Evolutionary conservation across 805 yeast genomes (phyloP).

Genomic region (Lipomyces chichibuensis): DNA sequence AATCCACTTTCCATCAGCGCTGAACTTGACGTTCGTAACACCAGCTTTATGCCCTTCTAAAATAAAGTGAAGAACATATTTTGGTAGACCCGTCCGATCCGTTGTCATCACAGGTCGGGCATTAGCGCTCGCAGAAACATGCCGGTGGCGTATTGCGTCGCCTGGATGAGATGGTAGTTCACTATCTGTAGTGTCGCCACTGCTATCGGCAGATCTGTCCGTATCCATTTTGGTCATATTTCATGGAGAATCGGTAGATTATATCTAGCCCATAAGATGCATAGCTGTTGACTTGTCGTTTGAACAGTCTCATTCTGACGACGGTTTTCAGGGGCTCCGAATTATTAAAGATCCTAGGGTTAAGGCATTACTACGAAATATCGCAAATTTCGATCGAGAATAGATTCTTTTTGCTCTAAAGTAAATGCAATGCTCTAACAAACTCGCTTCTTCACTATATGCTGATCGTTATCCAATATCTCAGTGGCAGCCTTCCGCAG

Average conservation of each 20-base stretch:
- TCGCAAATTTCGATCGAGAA: no score
- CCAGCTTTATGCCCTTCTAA: constrained; percentile 31
- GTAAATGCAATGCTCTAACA: background rate
- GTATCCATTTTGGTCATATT: constrained; percentile 13
- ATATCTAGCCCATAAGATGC: no score
- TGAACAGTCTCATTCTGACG: no score
- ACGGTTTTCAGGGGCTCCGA: background rate
- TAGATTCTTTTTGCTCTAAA: background rate
- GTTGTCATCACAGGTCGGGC: no score
- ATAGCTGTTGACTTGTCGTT: no score
- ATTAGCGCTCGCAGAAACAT: background rate
- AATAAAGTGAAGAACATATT: constrained; percentile 9
- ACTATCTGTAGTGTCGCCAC: constrained; percentile 31
- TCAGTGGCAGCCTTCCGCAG: constrained; percentile 78
- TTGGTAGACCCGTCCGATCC: constrained; percentile 10
- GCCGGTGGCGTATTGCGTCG: constrained; percentile 6
- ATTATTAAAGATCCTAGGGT: no score
- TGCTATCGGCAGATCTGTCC: constrained; percentile 8
- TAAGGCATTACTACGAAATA: no score
- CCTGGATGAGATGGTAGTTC: constrained; percentile 29
- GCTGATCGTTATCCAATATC: constrained; percentile 30
- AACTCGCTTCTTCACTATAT: constrained; percentile 11
- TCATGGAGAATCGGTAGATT: background rate
- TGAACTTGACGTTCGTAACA: constrained; percentile 22
- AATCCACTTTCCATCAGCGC: constrained; percentile 31